A percentile compares a stretch with the other conserved stretches of the same genome.
Conservation (phyloP, 1,284 basidiomycete genomes). For the Polyporus tsugae region DNA sequence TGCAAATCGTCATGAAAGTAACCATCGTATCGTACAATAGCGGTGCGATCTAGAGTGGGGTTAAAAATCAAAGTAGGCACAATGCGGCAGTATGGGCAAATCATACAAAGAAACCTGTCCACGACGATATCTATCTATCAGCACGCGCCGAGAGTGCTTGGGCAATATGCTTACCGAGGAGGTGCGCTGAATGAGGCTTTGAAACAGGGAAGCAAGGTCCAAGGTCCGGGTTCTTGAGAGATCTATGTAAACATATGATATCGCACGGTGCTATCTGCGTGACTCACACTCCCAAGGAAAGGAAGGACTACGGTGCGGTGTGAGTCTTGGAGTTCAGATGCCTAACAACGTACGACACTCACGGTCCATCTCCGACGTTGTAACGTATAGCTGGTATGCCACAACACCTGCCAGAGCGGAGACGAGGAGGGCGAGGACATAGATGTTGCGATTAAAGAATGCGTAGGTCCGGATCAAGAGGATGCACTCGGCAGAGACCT, state of each 20-base stretch:
- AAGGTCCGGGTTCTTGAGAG: slow-evolving; percentile 47
- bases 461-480: slow-evolving; percentile 84
- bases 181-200: slow-evolving; percentile 78
- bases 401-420: slow-evolving; percentile 72
- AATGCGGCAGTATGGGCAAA: too few relatives aligned
- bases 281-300: slow-evolving; percentile 51
- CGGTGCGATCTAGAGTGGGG: slow-evolving; percentile 67
- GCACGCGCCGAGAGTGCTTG: background rate
- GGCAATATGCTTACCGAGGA: slow-evolving; percentile 60
- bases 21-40: slow-evolving; percentile 80
- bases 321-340: background rate
- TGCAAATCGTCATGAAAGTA: slow-evolving; percentile 79
- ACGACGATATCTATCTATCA: background rate
- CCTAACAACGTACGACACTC: slow-evolving; percentile 38
- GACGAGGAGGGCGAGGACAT: slow-evolving; percentile 67
- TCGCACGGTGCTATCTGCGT: background rate
- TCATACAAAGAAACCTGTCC: slow-evolving; percentile 72
- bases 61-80: slow-evolving; percentile 6
- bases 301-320: slow-evolving; percentile 58
- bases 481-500: slow-evolving; percentile 81
- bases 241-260: background rate
- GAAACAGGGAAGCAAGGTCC: slow-evolving; percentile 82
- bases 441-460: slow-evolving; percentile 80
- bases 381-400: slow-evolving; percentile 81
- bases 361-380: slow-evolving; percentile 78